phyloP scores from a whole-genome alignment of 2,329 filamentous ascomycete genomes.

The Neonectria punicea region DNA sequence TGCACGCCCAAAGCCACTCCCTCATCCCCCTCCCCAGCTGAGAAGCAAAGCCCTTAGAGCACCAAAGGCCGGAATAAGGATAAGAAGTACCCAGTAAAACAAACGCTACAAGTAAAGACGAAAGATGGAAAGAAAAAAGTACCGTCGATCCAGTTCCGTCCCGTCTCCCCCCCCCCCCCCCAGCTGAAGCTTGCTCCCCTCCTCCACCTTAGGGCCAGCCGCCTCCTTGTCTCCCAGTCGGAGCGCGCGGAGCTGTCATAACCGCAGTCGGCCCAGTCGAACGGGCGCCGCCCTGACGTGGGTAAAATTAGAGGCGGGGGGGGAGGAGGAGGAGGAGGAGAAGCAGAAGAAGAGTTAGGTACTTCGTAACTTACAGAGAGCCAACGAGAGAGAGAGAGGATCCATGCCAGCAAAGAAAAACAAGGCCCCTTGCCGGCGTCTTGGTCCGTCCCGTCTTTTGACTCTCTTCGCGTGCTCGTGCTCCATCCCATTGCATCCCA shows the following conservation, averaged over 20 bases:
- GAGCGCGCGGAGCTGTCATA: neutral
- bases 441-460: slow-evolving; percentile 1
- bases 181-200: neutral
- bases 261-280: neutral
- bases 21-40: neutral
- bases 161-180: neutral
- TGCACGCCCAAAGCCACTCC: no score
- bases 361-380: neutral
- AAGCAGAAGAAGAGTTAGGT: no score
- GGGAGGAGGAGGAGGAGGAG: no score
- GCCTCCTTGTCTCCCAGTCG: neutral
- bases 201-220: neutral
- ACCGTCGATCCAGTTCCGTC: neutral
- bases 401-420: neutral
- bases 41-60: neutral
- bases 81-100: no score
- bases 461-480: neutral
- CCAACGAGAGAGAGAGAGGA: neutral
- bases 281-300: neutral
- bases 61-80: neutral
- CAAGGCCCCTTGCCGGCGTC: slow-evolving; percentile 2
- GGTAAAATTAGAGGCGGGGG: neutral
- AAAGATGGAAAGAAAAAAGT: neutral
- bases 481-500: slow-evolving; percentile 14
- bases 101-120: no score